Evolutionary conservation across 441 rosid genomes (phyloP).

Genomic region (Gossypium gossypioides): DNA sequence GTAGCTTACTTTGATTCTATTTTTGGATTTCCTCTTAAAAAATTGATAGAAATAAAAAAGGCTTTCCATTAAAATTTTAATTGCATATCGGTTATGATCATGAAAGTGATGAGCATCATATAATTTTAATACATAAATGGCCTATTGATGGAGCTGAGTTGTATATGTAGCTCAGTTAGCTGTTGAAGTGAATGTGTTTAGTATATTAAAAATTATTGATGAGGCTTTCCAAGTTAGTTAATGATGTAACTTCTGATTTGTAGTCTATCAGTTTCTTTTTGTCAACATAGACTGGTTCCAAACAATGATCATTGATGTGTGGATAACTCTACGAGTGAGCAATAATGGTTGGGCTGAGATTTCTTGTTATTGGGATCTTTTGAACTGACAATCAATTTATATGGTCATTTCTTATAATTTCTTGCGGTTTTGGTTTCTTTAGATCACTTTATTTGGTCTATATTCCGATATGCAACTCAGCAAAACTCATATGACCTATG

Average conservation of each 20-base stretch:
- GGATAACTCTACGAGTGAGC: slow-evolving; percentile 83
- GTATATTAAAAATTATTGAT: not conserved
- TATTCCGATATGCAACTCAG: not conserved
- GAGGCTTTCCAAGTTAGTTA: not conserved
- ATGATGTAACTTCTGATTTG: not conserved
- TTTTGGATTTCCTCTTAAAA: not conserved
- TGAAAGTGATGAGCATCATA: not conserved
- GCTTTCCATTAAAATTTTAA: not conserved
- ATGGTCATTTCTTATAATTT: slow-evolving; percentile 45
- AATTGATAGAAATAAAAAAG: not conserved
- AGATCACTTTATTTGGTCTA: not conserved
- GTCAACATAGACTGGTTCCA: not conserved
- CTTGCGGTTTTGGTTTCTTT: not conserved
- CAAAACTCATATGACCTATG: slow-evolving; percentile 17
- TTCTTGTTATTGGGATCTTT: slow-evolving; percentile 71
- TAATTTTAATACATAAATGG: not conserved
- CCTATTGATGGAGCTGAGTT: not conserved
- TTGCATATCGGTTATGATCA: not conserved
- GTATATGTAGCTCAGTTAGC: not conserved
- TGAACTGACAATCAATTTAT: slow-evolving; percentile 58
- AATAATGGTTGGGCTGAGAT: slow-evolving; percentile 64
- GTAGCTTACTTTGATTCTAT: slow-evolving; percentile 15
- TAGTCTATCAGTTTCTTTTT: not conserved
- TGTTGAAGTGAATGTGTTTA: not conserved
- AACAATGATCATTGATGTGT: slow-evolving; percentile 45